Evolutionary conservation across 1,284 basidiomycete species (phyloP), one percentile per base, ranked within the genome.

Genomic region (Cystobasidium slooffiae): DNA sequence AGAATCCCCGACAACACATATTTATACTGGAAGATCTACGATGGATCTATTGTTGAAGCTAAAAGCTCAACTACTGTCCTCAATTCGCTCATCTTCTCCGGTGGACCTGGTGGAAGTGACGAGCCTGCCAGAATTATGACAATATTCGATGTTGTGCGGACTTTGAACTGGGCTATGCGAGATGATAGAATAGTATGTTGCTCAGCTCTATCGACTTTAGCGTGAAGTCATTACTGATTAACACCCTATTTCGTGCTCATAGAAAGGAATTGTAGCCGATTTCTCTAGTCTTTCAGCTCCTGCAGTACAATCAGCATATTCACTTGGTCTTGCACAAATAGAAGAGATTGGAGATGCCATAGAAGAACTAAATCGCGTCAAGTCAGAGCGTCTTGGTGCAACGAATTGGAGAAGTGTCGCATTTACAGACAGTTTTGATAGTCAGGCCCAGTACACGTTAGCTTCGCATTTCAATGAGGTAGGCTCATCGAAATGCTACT

Each of bases 241-340:
- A 52, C 14, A 18, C 5, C 14, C n/a, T 41, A 18, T 41, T 44
- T 39, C 12, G 16, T 37, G 7, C 31, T 2, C 1, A 20, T 63
- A 81, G 80, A 80, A 80, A 66, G 84, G 84, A 46, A 79, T 84
- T 75, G 79, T 84, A 66, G 83, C 83, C 65, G 83, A 84, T 76
- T 83, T 84, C 65, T 81, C 80, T 22, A 78, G 79, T 5, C 77
- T 81, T 8, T 80, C 82, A 52, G 77, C 81, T 5, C 84, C 84
- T 0, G 77, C 80, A 16, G 81, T 81, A 1, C 80, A 24, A 77
- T 76, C 16, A 64, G 78, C 72, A 58, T 78, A 79, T 75, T 74
- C 78, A 3, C 80, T 84, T n/a, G 83, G 83, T 0, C 72, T 84
- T 6, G 83, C 83, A 0, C 84, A 84, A 76, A 78, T 84, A 62